Evolutionary conservation across 140 eudicot species (phyloP), one percentile per base, ranked within the genome.

Genomic region (Senecio squalidus): DNA sequence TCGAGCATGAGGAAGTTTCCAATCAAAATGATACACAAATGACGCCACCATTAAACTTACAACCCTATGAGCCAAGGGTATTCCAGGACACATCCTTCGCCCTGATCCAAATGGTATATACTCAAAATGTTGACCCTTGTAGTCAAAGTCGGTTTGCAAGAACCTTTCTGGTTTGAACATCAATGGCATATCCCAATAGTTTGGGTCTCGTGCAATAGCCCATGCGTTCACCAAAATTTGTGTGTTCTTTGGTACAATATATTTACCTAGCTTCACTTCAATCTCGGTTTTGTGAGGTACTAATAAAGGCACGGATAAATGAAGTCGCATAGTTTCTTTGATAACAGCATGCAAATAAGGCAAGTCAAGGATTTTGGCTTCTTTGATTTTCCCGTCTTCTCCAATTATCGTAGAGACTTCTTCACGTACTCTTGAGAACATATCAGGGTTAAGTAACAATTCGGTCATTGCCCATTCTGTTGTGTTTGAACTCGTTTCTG

Each of bases 101-200:
- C 47, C 47, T 0, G 47, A 40, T n/a, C 47, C 47, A 40, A 40
- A 40, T 40, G 47, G 47, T n/a, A 40, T n/a, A 40, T 10, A 40
- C 62, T 55, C 72, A 17, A 25, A 75, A 29, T 79, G 52, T 13
- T 75, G 78, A 17, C 86, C 86, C 44, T 60, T 75, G 31, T 16
- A 67, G 8, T 80, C 82, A 2, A 71, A 17, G 0, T 58, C 52
- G 1, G 69, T 60, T 25, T 62, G 76, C 4, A 80, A 10, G 22
- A 80, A 80, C 38, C 86, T 80, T 54, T 80, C 82, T 0, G 86
- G 86, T 58, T 62, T 64, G 50, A 80, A 80, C 1, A 30, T 9
- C 30, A 20, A 6, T 3, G 84, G 81, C 17, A 70, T 72, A 1
- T 38, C 54, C 81, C 85, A 79, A 5, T 59, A 51, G 1, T 55